Conservation (phyloP, 805 yeast species). For the Pachysolen tannophilus region DNA sequence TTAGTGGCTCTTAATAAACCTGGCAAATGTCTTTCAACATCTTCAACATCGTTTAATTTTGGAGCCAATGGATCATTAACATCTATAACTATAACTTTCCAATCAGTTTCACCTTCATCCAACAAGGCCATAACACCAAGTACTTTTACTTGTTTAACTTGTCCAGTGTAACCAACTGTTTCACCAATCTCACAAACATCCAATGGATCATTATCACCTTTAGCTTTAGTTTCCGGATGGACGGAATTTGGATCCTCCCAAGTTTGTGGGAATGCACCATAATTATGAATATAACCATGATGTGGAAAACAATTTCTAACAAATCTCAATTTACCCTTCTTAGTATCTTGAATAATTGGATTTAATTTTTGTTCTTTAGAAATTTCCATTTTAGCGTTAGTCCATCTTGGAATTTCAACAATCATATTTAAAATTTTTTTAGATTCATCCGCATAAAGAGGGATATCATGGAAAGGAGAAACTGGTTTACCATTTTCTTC, state of each 20-base stretch:
- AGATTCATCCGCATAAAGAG: conserved; percentile 89
- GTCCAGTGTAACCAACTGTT: conserved; percentile 56
- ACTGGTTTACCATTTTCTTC: conserved; percentile 92
- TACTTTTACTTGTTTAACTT: conserved; percentile 81
- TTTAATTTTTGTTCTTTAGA: conserved; percentile 76
- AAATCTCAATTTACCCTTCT: conserved; percentile 92
- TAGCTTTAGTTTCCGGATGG: conserved; percentile 60
- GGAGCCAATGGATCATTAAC: conserved; percentile 83
- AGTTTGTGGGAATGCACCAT: conserved; percentile 97
- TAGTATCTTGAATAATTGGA: conserved; percentile 95
- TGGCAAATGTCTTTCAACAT: conserved; percentile 83
- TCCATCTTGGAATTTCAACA: conserved; percentile 98
- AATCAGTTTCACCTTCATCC: conserved; percentile 87
- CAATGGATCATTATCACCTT: conserved; percentile 81
- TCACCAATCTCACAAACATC: conserved; percentile 83
- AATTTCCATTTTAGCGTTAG: conserved; percentile 95
- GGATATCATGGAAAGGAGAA: conserved; percentile 92
- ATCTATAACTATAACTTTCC: conserved; percentile 89
- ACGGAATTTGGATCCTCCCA: conserved; percentile 68
- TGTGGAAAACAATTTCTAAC: conserved; percentile 98
- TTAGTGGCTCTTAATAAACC: conserved; percentile 89
- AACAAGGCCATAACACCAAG: conserved; percentile 91
- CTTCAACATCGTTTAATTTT: conserved; percentile 83
- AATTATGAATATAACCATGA: conserved; percentile 97
- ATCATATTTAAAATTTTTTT: conserved; percentile 72